Conservation (phyloP, 371 early-diverging fungal species). For the Haplosporangium sp. region DNA sequence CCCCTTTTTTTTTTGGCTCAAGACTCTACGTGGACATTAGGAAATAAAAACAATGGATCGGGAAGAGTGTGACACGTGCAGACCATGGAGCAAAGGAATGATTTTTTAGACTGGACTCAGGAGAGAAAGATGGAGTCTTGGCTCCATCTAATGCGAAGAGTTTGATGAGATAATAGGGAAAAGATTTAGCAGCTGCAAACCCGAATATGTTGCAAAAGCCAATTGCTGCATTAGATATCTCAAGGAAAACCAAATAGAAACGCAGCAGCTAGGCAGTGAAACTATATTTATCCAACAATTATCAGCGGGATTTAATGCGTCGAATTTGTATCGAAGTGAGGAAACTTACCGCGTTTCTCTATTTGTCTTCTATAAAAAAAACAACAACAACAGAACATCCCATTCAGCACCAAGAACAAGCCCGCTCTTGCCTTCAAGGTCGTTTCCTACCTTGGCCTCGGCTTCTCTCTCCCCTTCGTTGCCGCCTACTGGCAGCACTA, state of each 20-base stretch:
- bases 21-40: neutral
- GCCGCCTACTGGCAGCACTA: slow-evolving; percentile 59
- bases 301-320: neutral
- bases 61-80: no score
- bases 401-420: slow-evolving; percentile 73
- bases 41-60: no score
- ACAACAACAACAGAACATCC: slow-evolving; percentile 60
- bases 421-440: slow-evolving; percentile 67
- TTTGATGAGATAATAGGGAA: no score
- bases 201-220: no score
- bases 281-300: no score
- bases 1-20: neutral
- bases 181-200: no score
- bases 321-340: neutral
- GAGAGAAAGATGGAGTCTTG: no score
- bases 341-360: neutral
- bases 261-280: neutral
- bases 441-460: slow-evolving; percentile 63
- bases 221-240: no score
- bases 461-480: slow-evolving; percentile 70
- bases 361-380: neutral
- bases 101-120: no score
- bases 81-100: no score
- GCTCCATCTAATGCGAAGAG: no score
- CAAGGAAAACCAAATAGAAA: no score